These are phyloP conservation scores for Metschnikowia colocasiae DNA, from an alignment of 805 yeast species.

Conservation along the genomic window DNA sequence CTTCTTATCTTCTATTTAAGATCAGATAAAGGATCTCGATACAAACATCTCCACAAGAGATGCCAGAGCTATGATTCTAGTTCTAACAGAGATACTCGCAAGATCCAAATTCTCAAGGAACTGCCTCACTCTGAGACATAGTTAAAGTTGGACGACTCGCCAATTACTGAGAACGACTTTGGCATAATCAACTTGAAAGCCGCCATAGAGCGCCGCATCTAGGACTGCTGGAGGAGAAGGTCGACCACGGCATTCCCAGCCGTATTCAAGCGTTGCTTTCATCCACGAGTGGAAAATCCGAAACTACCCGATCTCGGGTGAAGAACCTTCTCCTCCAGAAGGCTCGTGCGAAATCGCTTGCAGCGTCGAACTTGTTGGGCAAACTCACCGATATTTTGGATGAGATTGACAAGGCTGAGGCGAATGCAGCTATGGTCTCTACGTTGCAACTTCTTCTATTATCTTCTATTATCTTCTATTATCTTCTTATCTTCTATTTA, in stretches of 20 bases:
- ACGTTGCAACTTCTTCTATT: no score
- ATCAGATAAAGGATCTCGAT: conserved; percentile 8
- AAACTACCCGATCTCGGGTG: conserved; percentile 18
- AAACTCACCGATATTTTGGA: conserved; percentile 25
- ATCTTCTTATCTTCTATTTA: no score
- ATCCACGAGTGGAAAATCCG: conserved; percentile 6
- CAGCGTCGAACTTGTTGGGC: conserved; percentile 15
- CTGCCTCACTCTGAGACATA: conserved; percentile 6
- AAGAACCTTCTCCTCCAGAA: conserved; percentile 19
- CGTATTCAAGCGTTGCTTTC: conserved; percentile 16
- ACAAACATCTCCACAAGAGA: conserved; percentile 21
- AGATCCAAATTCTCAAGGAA: conserved; percentile 3
- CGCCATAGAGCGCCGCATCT: conserved; percentile 18
- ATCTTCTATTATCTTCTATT: no score
- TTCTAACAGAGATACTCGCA: conserved; percentile 26
- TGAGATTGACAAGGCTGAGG: conserved; percentile 35
- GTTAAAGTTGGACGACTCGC: conserved; percentile 21
- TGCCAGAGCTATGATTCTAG: conserved; percentile 25
- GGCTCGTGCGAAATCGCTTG: conserved; percentile 19
- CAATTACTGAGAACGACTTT: conserved; percentile 29
- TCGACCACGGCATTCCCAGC: conserved; percentile 17
- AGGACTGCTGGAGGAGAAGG: conserved; percentile 19
- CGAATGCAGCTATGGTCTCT: conserved; percentile 24
- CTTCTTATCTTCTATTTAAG: no score
- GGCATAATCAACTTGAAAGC: conserved; percentile 28